Evolutionary conservation across 805 yeast species (phyloP).

Genomic region (Lipomyces anomalus): DNA sequence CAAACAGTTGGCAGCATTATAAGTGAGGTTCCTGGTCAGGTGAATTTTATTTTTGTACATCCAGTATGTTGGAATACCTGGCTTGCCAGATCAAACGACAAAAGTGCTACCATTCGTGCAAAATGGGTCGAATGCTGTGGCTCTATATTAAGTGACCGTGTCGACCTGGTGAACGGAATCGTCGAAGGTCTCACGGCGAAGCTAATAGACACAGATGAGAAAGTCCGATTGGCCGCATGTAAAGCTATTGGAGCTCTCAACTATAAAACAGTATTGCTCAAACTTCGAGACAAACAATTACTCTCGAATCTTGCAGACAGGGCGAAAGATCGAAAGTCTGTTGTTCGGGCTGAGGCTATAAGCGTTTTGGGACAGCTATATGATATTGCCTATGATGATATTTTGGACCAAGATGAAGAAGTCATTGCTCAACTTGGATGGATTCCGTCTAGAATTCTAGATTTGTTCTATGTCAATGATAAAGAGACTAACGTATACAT

Average conservation of each 20-base stretch:
- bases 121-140: slow-evolving; percentile 64
- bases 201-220: slow-evolving; percentile 67
- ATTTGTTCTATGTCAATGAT: slow-evolving; percentile 69
- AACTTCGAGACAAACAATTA: slow-evolving; percentile 43
- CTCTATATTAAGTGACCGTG: slow-evolving; percentile 41
- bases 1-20: slow-evolving; percentile 66
- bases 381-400: slow-evolving; percentile 40
- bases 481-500: slow-evolving; percentile 57
- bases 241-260: slow-evolving; percentile 42
- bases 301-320: slow-evolving; percentile 55
- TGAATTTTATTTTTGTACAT: slow-evolving; percentile 47
- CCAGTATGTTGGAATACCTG: slow-evolving; percentile 60
- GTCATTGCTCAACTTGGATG: slow-evolving; percentile 37
- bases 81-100: slow-evolving; percentile 70
- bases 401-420: slow-evolving; percentile 28
- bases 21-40: slow-evolving; percentile 41
- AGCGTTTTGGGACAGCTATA: slow-evolving; percentile 51
- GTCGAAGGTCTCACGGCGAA: slow-evolving; percentile 57
- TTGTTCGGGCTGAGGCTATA: slow-evolving; percentile 58
- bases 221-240: slow-evolving; percentile 61
- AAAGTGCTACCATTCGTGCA: slow-evolving; percentile 55
- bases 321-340: slow-evolving; percentile 62
- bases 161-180: slow-evolving; percentile 45
- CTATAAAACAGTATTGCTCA: slow-evolving; percentile 42
- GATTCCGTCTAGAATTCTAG: slow-evolving; percentile 63